These are phyloP conservation scores for Taphrina sp. DNA, from an alignment of 1,139 yeast genomes.

Conservation along the genomic window DNA sequence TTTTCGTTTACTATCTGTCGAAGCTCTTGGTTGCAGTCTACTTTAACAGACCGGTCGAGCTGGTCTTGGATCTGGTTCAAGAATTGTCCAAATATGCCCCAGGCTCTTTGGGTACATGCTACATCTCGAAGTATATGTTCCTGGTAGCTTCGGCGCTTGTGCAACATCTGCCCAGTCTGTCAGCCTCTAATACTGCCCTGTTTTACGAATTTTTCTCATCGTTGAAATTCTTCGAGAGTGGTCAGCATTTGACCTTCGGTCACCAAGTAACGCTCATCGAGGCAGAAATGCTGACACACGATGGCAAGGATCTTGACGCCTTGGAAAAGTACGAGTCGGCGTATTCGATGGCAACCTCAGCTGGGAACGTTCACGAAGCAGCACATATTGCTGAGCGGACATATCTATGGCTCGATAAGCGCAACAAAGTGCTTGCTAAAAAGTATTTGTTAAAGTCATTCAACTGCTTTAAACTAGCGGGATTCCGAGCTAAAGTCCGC, in stretches of 20 bases:
- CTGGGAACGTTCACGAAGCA: slow-evolving; percentile 27
- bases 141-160: slow-evolving; percentile 15
- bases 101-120: slow-evolving; percentile 8
- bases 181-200: slow-evolving; percentile 1
- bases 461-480: slow-evolving; percentile 17
- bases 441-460: slow-evolving; percentile 2
- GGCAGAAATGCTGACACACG: slow-evolving; percentile 22
- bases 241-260: slow-evolving; percentile 7
- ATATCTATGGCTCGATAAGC: slow-evolving; percentile 19
- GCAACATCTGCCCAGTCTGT: not conserved
- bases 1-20: slow-evolving; percentile 17
- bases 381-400: slow-evolving; percentile 22
- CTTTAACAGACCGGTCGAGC: slow-evolving; percentile 4
- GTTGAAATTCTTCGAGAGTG: slow-evolving; percentile 1
- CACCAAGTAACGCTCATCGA: slow-evolving; percentile 24
- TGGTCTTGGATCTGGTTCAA: slow-evolving; percentile 1
- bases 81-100: slow-evolving; percentile 11
- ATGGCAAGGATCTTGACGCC: slow-evolving; percentile 20
- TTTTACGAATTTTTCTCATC: slow-evolving; percentile 8
- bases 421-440: slow-evolving; percentile 7
- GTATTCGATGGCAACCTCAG: slow-evolving; percentile 5
- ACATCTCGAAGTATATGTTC: slow-evolving; percentile 19
- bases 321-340: slow-evolving; percentile 27
- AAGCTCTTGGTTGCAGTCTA: slow-evolving; percentile 18
- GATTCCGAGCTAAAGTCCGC: slow-evolving; percentile 12